Percentiles rank a stretch among this genome's conserved stretches.
Conservation (phyloP, 179 eudicot genomes). For the Pouteria campechiana region DNA sequence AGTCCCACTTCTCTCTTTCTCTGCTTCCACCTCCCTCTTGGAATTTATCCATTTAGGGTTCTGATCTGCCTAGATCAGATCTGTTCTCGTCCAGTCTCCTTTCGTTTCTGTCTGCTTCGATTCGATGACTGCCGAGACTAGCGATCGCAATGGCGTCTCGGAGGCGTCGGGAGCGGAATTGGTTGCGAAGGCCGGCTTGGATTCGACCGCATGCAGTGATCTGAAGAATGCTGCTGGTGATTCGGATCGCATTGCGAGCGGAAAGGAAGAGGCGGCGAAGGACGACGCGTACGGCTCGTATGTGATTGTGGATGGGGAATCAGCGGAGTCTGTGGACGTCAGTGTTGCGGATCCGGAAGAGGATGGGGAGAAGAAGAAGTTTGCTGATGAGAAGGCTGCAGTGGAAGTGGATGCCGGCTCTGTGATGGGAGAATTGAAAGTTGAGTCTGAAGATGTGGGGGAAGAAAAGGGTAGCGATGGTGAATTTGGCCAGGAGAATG, state of each 20-base stretch:
- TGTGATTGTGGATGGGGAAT: conserved; percentile 30
- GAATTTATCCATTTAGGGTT: no score
- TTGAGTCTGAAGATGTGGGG: conserved; percentile 1
- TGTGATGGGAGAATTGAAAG: background rate
- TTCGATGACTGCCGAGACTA: conserved; percentile 39
- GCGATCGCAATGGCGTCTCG: conserved; percentile 10
- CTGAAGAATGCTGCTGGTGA: conserved; percentile 15
- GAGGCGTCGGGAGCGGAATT: conserved; percentile 12
- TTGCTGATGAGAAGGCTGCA: background rate
- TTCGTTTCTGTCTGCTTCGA: no score
- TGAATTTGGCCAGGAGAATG: conserved; percentile 1
- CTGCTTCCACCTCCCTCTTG: no score
- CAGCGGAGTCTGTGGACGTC: conserved; percentile 20
- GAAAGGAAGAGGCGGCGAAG: conserved; percentile 4
- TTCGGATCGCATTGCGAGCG: conserved; percentile 11
- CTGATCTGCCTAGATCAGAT: no score
- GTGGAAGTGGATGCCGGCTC: conserved; percentile 1
- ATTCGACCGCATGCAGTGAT: conserved; percentile 37
- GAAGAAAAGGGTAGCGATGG: background rate
- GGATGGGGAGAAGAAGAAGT: background rate
- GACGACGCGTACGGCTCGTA: conserved; percentile 33
- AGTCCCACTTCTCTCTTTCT: no score
- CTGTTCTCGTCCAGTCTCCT: no score
- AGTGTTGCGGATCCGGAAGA: conserved; percentile 2
- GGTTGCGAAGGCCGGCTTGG: conserved; percentile 28